Percentiles rank a stretch among this genome's conserved stretches.
Evolutionary conservation across 2,329 filamentous ascomycete species (phyloP).

Genomic region (Aspergillus ibericus): DNA sequence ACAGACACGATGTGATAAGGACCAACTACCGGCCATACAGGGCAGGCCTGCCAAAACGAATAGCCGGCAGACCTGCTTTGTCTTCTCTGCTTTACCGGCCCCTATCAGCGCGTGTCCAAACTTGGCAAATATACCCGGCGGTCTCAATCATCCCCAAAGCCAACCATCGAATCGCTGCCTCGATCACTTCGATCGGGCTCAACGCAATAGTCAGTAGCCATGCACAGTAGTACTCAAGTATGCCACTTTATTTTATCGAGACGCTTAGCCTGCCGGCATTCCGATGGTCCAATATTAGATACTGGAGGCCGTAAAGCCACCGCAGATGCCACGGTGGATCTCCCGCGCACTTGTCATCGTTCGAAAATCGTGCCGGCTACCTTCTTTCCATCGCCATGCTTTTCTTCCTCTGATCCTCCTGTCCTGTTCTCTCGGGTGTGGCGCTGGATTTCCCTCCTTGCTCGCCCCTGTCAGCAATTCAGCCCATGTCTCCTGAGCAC

Average conservation of each 20-base stretch:
- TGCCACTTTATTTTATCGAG: neutral
- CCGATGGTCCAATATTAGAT: neutral
- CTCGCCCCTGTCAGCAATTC: neutral
- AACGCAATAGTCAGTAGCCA: neutral
- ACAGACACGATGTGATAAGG: neutral
- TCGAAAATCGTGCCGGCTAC: neutral
- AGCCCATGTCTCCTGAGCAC: neutral
- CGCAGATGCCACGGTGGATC: neutral
- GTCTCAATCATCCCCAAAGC: neutral
- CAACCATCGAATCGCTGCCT: neutral
- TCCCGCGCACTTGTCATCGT: neutral
- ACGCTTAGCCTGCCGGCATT: neutral
- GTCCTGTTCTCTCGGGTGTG: neutral
- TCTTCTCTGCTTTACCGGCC: neutral
- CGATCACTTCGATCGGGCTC: neutral
- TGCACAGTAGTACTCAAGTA: neutral
- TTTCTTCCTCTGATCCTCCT: neutral
- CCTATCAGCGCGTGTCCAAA: neutral
- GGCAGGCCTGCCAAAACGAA: neutral
- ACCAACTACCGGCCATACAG: neutral
- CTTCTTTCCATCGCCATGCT: neutral
- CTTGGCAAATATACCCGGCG: neutral
- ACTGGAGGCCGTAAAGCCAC: neutral
- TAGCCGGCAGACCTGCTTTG: neutral
- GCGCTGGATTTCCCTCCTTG: neutral